Evolutionary conservation across 2,329 filamentous ascomycete genomes (phyloP), one percentile per base, ranked within the genome.

Genomic region (Rutstroemia sp.): DNA sequence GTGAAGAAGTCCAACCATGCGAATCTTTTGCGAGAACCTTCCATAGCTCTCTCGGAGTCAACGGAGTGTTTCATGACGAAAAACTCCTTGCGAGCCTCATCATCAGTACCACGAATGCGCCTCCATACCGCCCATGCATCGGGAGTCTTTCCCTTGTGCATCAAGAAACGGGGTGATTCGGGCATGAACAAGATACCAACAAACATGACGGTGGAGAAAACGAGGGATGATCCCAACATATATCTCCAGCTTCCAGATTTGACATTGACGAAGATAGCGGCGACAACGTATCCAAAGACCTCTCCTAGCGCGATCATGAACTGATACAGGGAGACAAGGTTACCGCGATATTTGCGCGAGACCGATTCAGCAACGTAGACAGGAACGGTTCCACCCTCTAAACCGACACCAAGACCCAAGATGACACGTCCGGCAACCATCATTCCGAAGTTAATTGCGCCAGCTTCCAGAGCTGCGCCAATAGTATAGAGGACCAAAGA

Each of bases 1-100:
- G 84, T 88, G 72, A 89, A 80, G 72, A 89, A 87, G 67, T 89
- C 86, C 73, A 88, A 75, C 84, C 85, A 89, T 0, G 84, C 80
- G 70, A 80, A 87, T 27, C 76, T 75, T 69, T 58, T 78, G 74
- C 4, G 77, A 71, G 25, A 75, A 76, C 60, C 86, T 75, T 60
- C 86, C 80, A 21, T 45, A 1, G 34, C 21, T 19, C 30, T 34
- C 41, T 56, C 54, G n/a, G 54, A 56, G 21, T 73, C 73, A 10
- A 87, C 80, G 0, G 79, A 74, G n/a, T 78, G 76, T 58, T 83
- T 83, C 84, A 89, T 88, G 66, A 85, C 75, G 65, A 85, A 86
- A 71, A 88, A 89, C 66, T 89, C 86, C 51, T 87, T 82, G 46
- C 79, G 77, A 2, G 83, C 74, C 46, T 87, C 85, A 0, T 73